phyloP scores from a whole-genome alignment of 2,329 filamentous ascomycete species.

The Xylariaceae sp. region DNA sequence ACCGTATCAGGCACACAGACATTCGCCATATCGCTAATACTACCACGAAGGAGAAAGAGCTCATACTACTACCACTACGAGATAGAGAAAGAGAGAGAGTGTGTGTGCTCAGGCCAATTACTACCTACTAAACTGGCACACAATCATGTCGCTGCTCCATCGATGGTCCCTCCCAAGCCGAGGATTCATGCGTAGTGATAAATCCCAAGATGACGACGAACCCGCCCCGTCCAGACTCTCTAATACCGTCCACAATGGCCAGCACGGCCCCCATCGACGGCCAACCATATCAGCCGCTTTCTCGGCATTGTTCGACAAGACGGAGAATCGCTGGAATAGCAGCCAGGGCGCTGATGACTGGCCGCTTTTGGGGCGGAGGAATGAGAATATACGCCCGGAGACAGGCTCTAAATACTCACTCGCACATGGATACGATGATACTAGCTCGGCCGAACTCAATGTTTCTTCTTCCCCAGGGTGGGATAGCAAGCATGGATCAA shows the following conservation, averaged over 20 bases:
- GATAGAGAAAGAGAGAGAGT: too few species aligned
- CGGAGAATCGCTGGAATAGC: slow-evolving; percentile 6
- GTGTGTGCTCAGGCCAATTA: too few species aligned
- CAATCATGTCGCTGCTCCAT: slow-evolving; percentile 16
- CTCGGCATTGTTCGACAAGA: slow-evolving; percentile 15
- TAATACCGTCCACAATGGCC: slow-evolving; percentile 13
- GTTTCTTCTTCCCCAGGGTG: neutral
- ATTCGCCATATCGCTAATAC: slow-evolving; percentile 6
- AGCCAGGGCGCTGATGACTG: neutral
- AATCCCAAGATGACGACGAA: slow-evolving; percentile 3
- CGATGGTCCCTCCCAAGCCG: slow-evolving; percentile 20
- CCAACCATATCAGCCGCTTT: slow-evolving; percentile 14
- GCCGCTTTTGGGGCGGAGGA: neutral
- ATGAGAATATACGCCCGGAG: slow-evolving; percentile 11
- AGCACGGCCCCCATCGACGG: slow-evolving; percentile 4
- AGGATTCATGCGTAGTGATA: slow-evolving; percentile 6
- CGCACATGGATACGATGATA: neutral
- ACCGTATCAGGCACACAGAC: neutral
- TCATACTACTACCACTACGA: too few species aligned
- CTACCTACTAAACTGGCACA: neutral
- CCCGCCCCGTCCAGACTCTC: slow-evolving; percentile 7
- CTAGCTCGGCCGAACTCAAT: neutral
- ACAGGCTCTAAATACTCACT: neutral
- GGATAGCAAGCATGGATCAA: neutral
- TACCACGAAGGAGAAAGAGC: neutral